phyloP scores from a whole-genome alignment of 2,329 filamentous ascomycete genomes.

The Trichophyton simii region DNA sequence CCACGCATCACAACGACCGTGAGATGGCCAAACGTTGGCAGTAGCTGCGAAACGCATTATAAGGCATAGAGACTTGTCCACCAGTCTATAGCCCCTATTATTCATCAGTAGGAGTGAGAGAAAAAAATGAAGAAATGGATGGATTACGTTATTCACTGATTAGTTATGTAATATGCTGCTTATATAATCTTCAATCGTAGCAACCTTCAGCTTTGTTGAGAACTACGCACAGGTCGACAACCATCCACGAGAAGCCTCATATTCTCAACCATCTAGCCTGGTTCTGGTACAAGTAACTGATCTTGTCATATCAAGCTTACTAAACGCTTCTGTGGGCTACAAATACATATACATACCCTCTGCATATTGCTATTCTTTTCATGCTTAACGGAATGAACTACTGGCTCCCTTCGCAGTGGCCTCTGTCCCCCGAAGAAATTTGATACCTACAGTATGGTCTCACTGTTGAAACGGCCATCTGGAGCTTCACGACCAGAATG shows the following conservation, averaged over 20 bases:
- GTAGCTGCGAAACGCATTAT: too few relatives aligned
- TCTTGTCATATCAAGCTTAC: neutral
- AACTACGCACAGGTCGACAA: neutral
- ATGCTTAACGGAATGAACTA: neutral
- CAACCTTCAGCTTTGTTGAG: too few relatives aligned
- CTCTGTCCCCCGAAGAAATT: neutral
- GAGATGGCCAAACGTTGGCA: too few relatives aligned
- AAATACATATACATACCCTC: neutral
- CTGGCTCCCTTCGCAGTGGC: neutral
- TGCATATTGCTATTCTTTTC: neutral
- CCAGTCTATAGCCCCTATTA: too few relatives aligned
- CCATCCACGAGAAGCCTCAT: neutral
- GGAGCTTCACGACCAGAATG: slow-evolving; percentile 8
- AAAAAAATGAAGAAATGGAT: too few relatives aligned
- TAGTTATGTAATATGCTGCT: too few relatives aligned
- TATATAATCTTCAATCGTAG: too few relatives aligned
- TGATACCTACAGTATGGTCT: neutral
- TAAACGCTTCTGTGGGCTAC: neutral
- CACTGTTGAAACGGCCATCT: neutral
- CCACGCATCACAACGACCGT: too few relatives aligned
- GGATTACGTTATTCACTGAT: too few relatives aligned
- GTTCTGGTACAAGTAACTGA: neutral
- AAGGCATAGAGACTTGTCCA: too few relatives aligned
- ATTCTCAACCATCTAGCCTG: neutral
- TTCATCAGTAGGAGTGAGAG: too few relatives aligned